A percentile compares a stretch with the other conserved stretches of the same genome.
These are phyloP conservation scores for Annulohypoxylon truncatum DNA, from an alignment of 2,329 filamentous ascomycete genomes.

Conservation along the genomic window DNA sequence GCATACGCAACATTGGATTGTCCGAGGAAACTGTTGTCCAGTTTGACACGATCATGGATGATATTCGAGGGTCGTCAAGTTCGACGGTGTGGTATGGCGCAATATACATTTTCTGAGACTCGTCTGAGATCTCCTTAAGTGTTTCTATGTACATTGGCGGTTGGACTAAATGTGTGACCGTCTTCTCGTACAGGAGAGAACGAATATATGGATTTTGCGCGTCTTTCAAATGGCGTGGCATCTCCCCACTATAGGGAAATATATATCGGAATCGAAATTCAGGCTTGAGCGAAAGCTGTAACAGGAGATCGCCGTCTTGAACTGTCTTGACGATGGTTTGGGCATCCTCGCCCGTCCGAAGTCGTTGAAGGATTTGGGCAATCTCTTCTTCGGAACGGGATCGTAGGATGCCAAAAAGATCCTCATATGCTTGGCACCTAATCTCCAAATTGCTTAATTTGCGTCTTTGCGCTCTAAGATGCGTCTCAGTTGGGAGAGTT, in stretches of 20 bases:
- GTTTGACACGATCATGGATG: constrained; percentile 38
- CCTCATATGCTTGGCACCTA: constrained; percentile 42
- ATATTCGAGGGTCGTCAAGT: constrained; percentile 42
- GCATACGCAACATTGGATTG: constrained; percentile 43
- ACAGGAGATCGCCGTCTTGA: constrained; percentile 41
- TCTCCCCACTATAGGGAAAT: constrained; percentile 42
- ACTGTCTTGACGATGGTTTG: constrained; percentile 38
- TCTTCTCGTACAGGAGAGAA: constrained; percentile 36
- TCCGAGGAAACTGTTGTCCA: constrained; percentile 47
- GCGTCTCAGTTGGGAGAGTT: constrained; percentile 44
- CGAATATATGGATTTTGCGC: constrained; percentile 39
- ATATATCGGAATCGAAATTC: constrained; percentile 43
- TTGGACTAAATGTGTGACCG: constrained; percentile 1
- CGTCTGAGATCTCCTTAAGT: constrained; percentile 16
- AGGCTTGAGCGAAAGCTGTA: constrained; percentile 39
- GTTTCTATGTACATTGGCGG: constrained; percentile 5
- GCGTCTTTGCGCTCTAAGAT: constrained; percentile 43
- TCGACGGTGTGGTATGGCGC: constrained; percentile 44
- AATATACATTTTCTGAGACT: constrained; percentile 38
- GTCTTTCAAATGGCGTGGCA: constrained; percentile 30
- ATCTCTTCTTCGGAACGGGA: constrained; percentile 39
- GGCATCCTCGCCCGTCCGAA: constrained; percentile 40
- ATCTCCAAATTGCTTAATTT: constrained; percentile 41
- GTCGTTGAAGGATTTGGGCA: constrained; percentile 31
- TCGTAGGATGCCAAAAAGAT: constrained; percentile 37